These are phyloP conservation scores for Populus ilicifolia DNA, from an alignment of 345 rosid species.

Conservation along the genomic window DNA sequence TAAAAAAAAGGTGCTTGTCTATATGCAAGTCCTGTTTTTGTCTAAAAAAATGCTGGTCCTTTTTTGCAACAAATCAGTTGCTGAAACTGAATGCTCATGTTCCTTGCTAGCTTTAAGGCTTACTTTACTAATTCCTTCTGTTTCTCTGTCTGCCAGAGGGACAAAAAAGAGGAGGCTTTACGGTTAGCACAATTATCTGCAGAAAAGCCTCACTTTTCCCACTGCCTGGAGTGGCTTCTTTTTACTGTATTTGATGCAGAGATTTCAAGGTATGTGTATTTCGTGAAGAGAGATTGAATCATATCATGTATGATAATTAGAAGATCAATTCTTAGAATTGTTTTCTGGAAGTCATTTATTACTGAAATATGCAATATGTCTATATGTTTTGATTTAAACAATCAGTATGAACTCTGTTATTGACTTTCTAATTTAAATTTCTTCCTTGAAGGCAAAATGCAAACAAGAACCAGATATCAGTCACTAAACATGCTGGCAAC, in stretches of 20 bases:
- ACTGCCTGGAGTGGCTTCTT: slow-evolving; percentile 98
- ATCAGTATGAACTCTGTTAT: not conserved
- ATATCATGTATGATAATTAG: not conserved
- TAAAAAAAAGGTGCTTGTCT: not conserved
- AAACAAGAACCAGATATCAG: slow-evolving; percentile 59
- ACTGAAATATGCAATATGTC: not conserved
- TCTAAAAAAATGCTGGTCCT: not conserved
- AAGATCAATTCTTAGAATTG: not conserved
- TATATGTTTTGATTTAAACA: not conserved
- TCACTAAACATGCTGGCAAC: slow-evolving; percentile 31
- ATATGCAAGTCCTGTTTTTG: not conserved
- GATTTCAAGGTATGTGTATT: slow-evolving; percentile 66
- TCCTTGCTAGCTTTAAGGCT: not conserved
- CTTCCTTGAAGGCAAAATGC: slow-evolving; percentile 50
- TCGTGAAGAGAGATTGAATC: not conserved
- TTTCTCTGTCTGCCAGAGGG: slow-evolving; percentile 52
- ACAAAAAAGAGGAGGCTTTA: slow-evolving; percentile 83
- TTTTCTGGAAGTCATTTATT: not conserved
- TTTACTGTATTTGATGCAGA: slow-evolving; percentile 98
- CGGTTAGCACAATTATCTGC: slow-evolving; percentile 82
- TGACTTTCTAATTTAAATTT: not conserved
- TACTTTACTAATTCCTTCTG: slow-evolving; percentile 13
- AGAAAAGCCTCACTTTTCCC: slow-evolving; percentile 93
- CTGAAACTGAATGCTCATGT: not conserved
- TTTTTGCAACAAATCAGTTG: not conserved